Evolutionary conservation across 2,329 filamentous ascomycete genomes (phyloP).

Genomic region (Stachybotrys elegans): DNA sequence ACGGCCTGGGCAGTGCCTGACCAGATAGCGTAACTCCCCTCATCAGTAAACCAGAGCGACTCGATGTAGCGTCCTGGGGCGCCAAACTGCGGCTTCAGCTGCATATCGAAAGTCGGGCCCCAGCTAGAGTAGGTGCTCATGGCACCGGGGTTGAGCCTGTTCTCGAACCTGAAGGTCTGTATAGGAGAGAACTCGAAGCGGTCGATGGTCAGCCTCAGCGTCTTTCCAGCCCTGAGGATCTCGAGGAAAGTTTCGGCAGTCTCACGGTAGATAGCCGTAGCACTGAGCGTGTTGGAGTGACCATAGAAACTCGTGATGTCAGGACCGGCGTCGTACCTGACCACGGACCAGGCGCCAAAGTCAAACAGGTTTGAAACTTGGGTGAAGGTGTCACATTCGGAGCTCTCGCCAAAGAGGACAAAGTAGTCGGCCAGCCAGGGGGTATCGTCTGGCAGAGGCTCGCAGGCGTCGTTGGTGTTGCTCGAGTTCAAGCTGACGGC

Average conservation of each 20-base stretch:
- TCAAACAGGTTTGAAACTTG: conserved; percentile 31
- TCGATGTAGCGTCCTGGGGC: conserved; percentile 14
- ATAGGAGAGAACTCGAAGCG: background rate
- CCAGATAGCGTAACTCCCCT: conserved; percentile 8
- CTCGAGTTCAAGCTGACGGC: background rate
- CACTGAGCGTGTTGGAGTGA: too few relatives aligned
- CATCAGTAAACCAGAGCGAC: conserved; percentile 8
- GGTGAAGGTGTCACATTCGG: background rate
- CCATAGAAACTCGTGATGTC: background rate
- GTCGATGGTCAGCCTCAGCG: conserved; percentile 7
- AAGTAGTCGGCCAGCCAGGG: conserved; percentile 48
- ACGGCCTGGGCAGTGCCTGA: conserved; percentile 13
- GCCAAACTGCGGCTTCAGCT: conserved; percentile 13
- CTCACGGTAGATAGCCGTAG: conserved; percentile 12
- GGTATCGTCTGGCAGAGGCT: conserved; percentile 34
- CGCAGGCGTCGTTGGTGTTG: background rate
- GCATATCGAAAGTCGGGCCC: conserved; percentile 12
- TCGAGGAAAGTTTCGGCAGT: conserved; percentile 32
- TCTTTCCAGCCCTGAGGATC: conserved; percentile 27
- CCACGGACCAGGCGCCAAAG: conserved; percentile 47
- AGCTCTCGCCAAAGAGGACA: conserved; percentile 45
- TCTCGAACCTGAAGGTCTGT: background rate
- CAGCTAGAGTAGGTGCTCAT: conserved; percentile 8
- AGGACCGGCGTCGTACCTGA: conserved; percentile 43
- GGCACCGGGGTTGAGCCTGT: conserved; percentile 2